Percentiles rank a stretch among this genome's conserved stretches.
phyloP scores from a whole-genome alignment of 345 rosid genomes.

The Citrus maxima region DNA sequence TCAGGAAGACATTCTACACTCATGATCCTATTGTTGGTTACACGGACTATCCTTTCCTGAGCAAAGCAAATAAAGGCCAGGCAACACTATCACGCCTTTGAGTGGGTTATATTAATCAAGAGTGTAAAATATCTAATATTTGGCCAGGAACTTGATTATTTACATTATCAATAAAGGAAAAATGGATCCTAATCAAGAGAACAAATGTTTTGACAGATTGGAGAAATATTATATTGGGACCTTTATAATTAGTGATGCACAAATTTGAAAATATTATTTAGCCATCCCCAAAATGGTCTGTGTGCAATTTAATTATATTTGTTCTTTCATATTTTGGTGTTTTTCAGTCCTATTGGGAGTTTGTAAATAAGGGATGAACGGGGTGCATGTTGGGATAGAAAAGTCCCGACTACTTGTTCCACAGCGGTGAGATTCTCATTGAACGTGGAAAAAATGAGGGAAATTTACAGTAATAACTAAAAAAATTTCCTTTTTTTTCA shows the following conservation, averaged over 20 bases:
- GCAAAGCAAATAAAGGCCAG: conserved; percentile 3
- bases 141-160: neutral
- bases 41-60: conserved; percentile 64
- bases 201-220: neutral
- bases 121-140: neutral
- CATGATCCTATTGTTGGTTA: conserved; percentile 71
- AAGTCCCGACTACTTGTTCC: conserved; percentile 16
- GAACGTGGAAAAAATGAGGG: conserved; percentile 11
- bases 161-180: neutral
- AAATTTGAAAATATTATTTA: neutral
- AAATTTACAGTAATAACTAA: no score
- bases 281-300: neutral
- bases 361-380: neutral
- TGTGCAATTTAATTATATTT: neutral
- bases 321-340: neutral
- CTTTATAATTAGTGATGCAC: neutral
- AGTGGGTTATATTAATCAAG: neutral
- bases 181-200: neutral
- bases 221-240: neutral
- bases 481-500: no score
- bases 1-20: conserved; percentile 68
- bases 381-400: conserved; percentile 15
- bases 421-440: conserved; percentile 16
- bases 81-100: conserved; percentile 30
- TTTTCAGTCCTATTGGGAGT: neutral